Conservation (phyloP, 371 early-diverging fungal species). For the Mortierella sp. region DNA sequence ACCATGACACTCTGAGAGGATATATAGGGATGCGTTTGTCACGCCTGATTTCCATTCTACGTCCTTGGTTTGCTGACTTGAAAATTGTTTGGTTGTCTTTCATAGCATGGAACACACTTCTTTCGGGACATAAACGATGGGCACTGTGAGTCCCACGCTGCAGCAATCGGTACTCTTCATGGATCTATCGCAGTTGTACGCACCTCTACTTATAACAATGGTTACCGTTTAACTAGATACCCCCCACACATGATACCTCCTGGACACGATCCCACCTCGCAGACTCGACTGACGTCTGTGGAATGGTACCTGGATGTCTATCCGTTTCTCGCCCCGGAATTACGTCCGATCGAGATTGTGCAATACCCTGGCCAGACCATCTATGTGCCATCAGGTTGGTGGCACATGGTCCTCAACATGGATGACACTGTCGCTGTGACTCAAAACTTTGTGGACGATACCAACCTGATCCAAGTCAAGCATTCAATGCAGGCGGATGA, state of each 20-base stretch:
- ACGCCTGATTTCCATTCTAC: too few relatives aligned
- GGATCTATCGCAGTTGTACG: too few relatives aligned
- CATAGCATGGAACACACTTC: conserved; percentile 48
- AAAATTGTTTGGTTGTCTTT: too few relatives aligned
- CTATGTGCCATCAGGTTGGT: conserved; percentile 55
- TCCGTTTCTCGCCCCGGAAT: conserved; percentile 37
- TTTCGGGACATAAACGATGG: conserved; percentile 53
- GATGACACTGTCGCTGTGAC: conserved; percentile 57
- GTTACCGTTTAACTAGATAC: too few relatives aligned
- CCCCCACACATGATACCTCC: conserved; percentile 54
- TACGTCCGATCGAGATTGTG: conserved; percentile 50
- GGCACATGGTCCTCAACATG: conserved; percentile 58
- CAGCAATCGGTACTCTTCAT: too few relatives aligned
- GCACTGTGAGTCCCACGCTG: conserved; percentile 32
- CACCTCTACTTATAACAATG: too few relatives aligned
- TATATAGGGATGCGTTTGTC: too few relatives aligned
- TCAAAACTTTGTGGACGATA: conserved; percentile 55
- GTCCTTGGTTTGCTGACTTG: too few relatives aligned
- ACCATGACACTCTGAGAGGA: too few relatives aligned
- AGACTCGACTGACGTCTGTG: conserved; percentile 30
- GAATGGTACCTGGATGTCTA: conserved; percentile 57
- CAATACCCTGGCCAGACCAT: conserved; percentile 56
- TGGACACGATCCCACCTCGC: conserved; percentile 37
- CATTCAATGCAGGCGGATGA: conserved; percentile 14
- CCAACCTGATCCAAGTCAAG: conserved; percentile 40